Conservation (phyloP, 495 filamentous ascomycete genomes). For the Cercophora samala region DNA sequence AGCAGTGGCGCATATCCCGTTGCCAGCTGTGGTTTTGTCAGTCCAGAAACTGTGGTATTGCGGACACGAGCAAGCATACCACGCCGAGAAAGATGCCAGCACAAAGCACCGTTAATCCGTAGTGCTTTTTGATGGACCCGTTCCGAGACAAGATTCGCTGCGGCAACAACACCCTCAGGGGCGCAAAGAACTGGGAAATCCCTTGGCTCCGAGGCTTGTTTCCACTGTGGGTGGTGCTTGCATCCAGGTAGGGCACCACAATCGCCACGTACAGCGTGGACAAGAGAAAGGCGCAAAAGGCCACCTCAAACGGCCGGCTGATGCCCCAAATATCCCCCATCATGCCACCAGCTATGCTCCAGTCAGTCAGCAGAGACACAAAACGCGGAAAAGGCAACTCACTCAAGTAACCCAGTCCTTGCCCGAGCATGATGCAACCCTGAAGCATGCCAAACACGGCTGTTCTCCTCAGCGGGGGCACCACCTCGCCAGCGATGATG, state of each 20-base stretch:
- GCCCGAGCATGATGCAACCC: slow-evolving; percentile 55
- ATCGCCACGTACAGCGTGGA: slow-evolving; percentile 38
- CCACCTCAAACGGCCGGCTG: slow-evolving; percentile 51
- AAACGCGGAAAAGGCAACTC: slow-evolving; percentile 13
- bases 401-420: slow-evolving; percentile 51
- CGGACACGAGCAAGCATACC: slow-evolving; percentile 20
- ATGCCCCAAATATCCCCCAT: slow-evolving; percentile 52
- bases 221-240: slow-evolving; percentile 30
- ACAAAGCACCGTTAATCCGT: slow-evolving; percentile 52
- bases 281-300: slow-evolving; percentile 45
- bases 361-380: neutral
- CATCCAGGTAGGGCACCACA: slow-evolving; percentile 42
- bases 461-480: slow-evolving; percentile 49
- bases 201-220: slow-evolving; percentile 35
- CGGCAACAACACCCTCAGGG: slow-evolving; percentile 40
- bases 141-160: slow-evolving; percentile 14
- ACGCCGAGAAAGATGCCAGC: slow-evolving; percentile 55
- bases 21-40: slow-evolving; percentile 37
- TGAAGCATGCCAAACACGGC: slow-evolving; percentile 52
- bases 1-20: slow-evolving; percentile 53
- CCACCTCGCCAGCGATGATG: slow-evolving; percentile 50
- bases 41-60: too few relatives aligned
- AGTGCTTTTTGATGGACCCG: slow-evolving; percentile 45
- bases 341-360: slow-evolving; percentile 45
- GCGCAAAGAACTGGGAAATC: slow-evolving; percentile 49